Conservation (phyloP, 345 rosid species). For the Salix suchowensis region DNA sequence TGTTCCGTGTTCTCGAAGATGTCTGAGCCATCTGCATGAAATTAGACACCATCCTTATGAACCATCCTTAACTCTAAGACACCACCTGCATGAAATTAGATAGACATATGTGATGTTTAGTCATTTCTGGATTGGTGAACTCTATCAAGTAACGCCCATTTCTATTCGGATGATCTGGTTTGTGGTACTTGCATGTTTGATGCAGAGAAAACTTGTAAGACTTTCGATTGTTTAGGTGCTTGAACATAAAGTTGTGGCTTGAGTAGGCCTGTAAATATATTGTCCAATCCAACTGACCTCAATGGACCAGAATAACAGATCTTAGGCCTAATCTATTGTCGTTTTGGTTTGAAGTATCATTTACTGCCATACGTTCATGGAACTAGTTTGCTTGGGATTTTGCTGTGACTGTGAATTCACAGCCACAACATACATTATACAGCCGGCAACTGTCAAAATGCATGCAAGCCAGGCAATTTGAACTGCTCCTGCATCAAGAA, state of each 20-base stretch:
- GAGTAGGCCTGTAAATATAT: conserved; percentile 41
- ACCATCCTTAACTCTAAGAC: conserved; percentile 13
- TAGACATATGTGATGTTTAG: conserved; percentile 11
- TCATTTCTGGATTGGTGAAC: conserved; percentile 17
- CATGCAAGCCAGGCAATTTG: conserved; percentile 60
- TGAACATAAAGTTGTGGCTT: conserved; percentile 31
- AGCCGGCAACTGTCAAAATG: conserved; percentile 37
- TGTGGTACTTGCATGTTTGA: conserved; percentile 14
- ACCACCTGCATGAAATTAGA: conserved; percentile 14
- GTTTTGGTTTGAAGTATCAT: neutral
- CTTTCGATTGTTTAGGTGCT: conserved; percentile 22
- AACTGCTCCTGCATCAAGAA: conserved; percentile 56
- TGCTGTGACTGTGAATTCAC: too few species aligned
- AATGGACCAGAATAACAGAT: conserved; percentile 10
- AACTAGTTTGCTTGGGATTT: neutral
- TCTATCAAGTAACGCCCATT: conserved; percentile 4
- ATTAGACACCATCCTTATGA: conserved; percentile 5
- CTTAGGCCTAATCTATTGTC: conserved; percentile 12
- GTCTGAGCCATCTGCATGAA: conserved; percentile 15
- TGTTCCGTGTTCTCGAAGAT: conserved; percentile 51
- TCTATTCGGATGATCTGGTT: conserved; percentile 14
- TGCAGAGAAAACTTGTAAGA: conserved; percentile 23
- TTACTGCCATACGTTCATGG: neutral
- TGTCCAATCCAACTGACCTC: conserved; percentile 25
- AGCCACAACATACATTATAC: too few species aligned